Evolutionary conservation across 1,139 yeast species (phyloP), one percentile per base, ranked within the genome.

Genomic region (Nakaseomyces bracarensis): DNA sequence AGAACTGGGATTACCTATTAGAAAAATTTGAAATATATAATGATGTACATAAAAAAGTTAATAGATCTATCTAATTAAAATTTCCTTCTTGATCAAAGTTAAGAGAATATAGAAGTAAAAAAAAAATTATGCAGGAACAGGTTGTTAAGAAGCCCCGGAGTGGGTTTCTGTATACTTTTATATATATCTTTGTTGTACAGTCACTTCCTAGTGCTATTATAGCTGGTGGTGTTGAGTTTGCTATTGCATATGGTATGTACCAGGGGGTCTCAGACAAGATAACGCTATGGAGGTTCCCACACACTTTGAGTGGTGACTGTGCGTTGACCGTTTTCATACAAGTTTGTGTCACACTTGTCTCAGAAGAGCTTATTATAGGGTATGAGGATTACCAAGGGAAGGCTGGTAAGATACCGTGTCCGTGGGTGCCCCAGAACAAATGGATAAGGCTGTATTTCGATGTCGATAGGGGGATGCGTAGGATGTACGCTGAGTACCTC

Each of bases 181-280:
- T 26, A 30, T 43, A 41, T 29, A 27, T 50, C 20, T 38, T 43
- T 33, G 25, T 44, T 22, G 30, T 41, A 14, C 49, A 48, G 15
- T 45, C 45, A 4, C 22, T 52, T 21, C 43, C 44, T 22, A 47
- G 56, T 20, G 57, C 52, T 13, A 45, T 52, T 8, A 46, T 54
- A 6, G 43, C 52, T 4, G 58, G 57, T 21, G 58, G 58, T 18
- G 43, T 51, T 1, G 51, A 54, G 41, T 54, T 54, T 29, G 57
- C 50, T 20, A 47, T 53, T 10, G 58, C 57, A 2, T 54, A 52
- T 29, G 58, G 55, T 19, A 53, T 54, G 57, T 54, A 54, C 36
- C 44, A 41, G 30, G n/a, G 46, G n/a, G 42, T 43, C 6, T 16
- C 38, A 8, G 28, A 38, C n/a, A 41, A 41, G 10, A 43, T 54